Conservation (phyloP, 768 basidiomycete species). For the Trametes gibbosa region DNA sequence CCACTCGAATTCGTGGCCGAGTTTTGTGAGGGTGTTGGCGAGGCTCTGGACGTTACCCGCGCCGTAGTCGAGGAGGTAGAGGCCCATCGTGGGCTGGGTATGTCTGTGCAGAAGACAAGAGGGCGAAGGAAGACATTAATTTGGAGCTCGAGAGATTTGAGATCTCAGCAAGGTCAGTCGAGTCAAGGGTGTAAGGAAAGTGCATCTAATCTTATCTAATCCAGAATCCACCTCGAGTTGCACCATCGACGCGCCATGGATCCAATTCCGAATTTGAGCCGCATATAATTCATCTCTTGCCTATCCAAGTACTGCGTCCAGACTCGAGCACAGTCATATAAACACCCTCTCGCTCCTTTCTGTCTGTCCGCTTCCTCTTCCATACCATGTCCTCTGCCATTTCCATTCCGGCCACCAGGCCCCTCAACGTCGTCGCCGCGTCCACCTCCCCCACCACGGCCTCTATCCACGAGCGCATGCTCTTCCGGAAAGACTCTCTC, state of each 20-base stretch:
- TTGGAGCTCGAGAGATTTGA: slow-evolving; percentile 7
- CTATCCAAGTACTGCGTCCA: background rate
- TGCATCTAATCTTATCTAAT: slow-evolving; percentile 24
- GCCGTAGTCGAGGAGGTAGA: slow-evolving; percentile 95
- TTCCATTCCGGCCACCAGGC: slow-evolving; percentile 36
- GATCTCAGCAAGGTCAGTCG: background rate
- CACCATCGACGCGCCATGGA: slow-evolving; percentile 17
- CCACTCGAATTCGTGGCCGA: slow-evolving; percentile 90
- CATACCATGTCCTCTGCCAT: slow-evolving; percentile 48
- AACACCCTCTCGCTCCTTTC: background rate
- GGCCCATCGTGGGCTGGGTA: slow-evolving; percentile 38
- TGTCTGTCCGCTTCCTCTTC: background rate
- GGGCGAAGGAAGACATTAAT: slow-evolving; percentile 10
- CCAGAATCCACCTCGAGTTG: background rate
- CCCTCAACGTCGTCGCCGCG: slow-evolving; percentile 44
- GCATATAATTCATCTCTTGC: background rate
- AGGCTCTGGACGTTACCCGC: slow-evolving; percentile 94
- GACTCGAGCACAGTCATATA: slow-evolving; percentile 4
- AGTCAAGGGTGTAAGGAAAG: slow-evolving; percentile 16
- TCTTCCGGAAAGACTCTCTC: slow-evolving; percentile 32
- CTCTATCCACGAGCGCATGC: slow-evolving; percentile 47
- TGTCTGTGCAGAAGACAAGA: background rate
- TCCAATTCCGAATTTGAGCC: slow-evolving; percentile 6
- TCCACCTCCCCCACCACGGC: slow-evolving; percentile 48
- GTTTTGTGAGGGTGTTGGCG: slow-evolving; percentile 82